Evolutionary conservation across 2,329 filamentous ascomycete species (phyloP).

Genomic region (Coniochaeta hoffmannii): DNA sequence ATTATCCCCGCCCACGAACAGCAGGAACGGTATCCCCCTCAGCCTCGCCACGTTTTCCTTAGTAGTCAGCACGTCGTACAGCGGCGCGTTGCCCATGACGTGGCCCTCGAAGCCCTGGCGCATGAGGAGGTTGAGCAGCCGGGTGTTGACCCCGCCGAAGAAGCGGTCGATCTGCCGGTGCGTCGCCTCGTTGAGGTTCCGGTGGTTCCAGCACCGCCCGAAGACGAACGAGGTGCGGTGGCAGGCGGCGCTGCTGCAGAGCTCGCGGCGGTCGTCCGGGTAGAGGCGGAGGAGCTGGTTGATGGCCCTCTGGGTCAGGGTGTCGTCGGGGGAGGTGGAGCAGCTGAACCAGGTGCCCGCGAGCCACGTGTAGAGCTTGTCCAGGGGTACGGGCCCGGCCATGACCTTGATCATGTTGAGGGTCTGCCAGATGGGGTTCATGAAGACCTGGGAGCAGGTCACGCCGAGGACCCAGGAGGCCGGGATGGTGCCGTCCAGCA

Average conservation of each 20-base stretch:
- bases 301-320: conserved; percentile 39
- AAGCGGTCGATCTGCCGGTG: conserved; percentile 54
- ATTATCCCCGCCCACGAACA: conserved; percentile 50
- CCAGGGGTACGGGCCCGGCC: conserved; percentile 38
- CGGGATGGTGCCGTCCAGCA: conserved; percentile 55
- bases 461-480: conserved; percentile 49
- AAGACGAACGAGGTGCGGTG: conserved; percentile 54
- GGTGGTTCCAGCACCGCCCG: conserved; percentile 57
- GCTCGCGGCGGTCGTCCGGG: conserved; percentile 44
- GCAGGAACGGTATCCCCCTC: conserved; percentile 43
- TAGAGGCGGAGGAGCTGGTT: conserved; percentile 53
- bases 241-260: conserved; percentile 55
- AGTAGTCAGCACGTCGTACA: conserved; percentile 39
- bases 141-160: conserved; percentile 57
- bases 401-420: conserved; percentile 50
- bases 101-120: conserved; percentile 42
- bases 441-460: conserved; percentile 54
- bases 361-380: conserved; percentile 37
- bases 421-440: conserved; percentile 51
- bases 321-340: conserved; percentile 36
- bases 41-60: conserved; percentile 42
- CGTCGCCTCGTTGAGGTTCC: conserved; percentile 58
- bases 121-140: conserved; percentile 48
- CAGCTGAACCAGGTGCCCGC: conserved; percentile 50
- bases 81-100: conserved; percentile 44